Base-by-base conservation (phyloP, 345 rosid species). In the Hypericum androsaemum region DNA sequence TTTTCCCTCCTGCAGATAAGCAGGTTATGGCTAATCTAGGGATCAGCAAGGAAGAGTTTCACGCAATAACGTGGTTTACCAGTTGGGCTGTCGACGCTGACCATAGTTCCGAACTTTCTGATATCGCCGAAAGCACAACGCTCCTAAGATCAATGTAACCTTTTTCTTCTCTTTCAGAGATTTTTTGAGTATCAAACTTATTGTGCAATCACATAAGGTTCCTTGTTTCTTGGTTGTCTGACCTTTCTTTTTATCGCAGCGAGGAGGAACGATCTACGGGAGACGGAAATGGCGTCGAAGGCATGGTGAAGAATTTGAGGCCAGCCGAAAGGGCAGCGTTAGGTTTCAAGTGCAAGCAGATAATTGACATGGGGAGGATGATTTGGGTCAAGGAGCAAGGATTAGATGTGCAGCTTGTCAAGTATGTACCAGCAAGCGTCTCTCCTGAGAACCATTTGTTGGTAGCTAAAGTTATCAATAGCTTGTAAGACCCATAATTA, bases 81-180 rank as follows among this genome's bases (percentile, higher is more conserved):
- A 84, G 96, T 77, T 87, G 98, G 98, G 96, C 98, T 2, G 98
- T 90, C 12, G 96, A 90, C 61, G 94, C 82, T 63, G 95, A 90
- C 66, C 95, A 90, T 44, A 52, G 82, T 63, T 78, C 94, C 10
- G 82, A 78, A 56, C 66, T 83, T 65, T 69, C 79, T 4, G 67
- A 65, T 63, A 61, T 61, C 41, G 59, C 59, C 17, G 74, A 77
- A 58, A 53, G 70, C 39, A 63, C 35, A 53, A 45, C 66, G 51
- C 65, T 50, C 58, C 59, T 62, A 36, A 66, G 68, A 41, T 59
- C 73, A 6, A 60, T 51, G 86, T 78, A 74, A 71, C 39, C 15
- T 52, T 47, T 52, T 35, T 12, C 15, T 15, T 50, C 47, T 47
- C 11, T 16, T 43, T 7, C 14, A 14, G 28, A 1, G 36, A 6